phyloP scores from a whole-genome alignment of 768 basidiomycete species.

The Serendipita sp. region DNA sequence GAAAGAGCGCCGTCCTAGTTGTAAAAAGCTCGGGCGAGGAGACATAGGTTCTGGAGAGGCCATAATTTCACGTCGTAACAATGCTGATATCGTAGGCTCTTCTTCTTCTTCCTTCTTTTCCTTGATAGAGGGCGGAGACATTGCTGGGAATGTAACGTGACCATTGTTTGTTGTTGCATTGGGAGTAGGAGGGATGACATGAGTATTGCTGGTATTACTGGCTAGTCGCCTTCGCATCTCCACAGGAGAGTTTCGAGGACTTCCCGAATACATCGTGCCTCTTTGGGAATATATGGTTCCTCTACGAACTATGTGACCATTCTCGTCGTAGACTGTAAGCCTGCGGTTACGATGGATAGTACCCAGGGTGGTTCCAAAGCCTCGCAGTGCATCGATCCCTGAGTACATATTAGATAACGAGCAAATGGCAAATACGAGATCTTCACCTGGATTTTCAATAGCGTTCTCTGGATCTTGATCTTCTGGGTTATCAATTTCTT shows the following conservation, averaged over 20 bases:
- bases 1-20: neutral
- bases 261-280: neutral
- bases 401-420: neutral
- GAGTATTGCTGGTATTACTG: neutral
- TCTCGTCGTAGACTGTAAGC: constrained; percentile 2
- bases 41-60: neutral
- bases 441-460: constrained; percentile 66
- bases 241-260: neutral
- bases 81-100: neutral
- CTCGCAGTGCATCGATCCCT: constrained; percentile 70
- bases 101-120: neutral
- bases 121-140: neutral
- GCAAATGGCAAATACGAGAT: neutral
- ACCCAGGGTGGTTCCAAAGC: constrained; percentile 71
- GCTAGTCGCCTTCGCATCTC: neutral
- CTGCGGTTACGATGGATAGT: constrained; percentile 45
- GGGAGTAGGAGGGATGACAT: neutral
- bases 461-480: constrained; percentile 49
- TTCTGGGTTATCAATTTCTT: constrained; percentile 37
- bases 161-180: neutral
- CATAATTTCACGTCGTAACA: neutral
- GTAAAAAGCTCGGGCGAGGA: neutral
- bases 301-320: neutral
- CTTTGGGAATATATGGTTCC: neutral
- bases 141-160: neutral